phyloP scores from a whole-genome alignment of 164 flowering plant species.

The Litsea cubeba region DNA sequence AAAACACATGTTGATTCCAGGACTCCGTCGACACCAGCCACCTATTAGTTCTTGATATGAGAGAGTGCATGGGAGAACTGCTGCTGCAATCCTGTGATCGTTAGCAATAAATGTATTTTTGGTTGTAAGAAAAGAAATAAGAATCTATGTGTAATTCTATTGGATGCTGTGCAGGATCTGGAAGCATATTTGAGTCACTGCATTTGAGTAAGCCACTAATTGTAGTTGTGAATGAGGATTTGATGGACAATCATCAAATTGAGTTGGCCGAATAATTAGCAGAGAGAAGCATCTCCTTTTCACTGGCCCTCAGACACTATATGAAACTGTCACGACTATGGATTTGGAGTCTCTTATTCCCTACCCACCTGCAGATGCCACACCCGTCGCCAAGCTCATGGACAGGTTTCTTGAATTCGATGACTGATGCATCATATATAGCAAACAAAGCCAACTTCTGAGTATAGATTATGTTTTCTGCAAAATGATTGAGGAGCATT shows the following conservation, averaged over 20 bases:
- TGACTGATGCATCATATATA: slow-evolving; percentile 26
- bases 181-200: slow-evolving; percentile 93
- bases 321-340: slow-evolving; percentile 47
- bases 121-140: too few species aligned
- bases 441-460: background rate
- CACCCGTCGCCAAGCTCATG: slow-evolving; percentile 68
- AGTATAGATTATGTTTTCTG: background rate
- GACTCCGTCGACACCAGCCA: too few species aligned
- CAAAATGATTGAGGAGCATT: background rate
- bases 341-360: slow-evolving; percentile 57
- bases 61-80: too few species aligned
- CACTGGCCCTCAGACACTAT: slow-evolving; percentile 69
- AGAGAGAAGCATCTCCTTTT: slow-evolving; percentile 75
- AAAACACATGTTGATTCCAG: too few species aligned
- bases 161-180: slow-evolving; percentile 60
- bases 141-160: too few species aligned
- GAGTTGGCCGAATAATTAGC: slow-evolving; percentile 96
- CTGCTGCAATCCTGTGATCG: too few species aligned
- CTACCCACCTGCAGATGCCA: slow-evolving; percentile 75
- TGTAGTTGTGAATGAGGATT: slow-evolving; percentile 92
- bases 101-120: too few species aligned
- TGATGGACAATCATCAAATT: slow-evolving; percentile 97
- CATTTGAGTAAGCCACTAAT: slow-evolving; percentile 70
- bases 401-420: slow-evolving; percentile 70
- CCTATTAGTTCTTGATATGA: too few species aligned